Evolutionary conservation across 2,329 filamentous ascomycete genomes (phyloP).

Genomic region (Emmonsiellopsis sp.): DNA sequence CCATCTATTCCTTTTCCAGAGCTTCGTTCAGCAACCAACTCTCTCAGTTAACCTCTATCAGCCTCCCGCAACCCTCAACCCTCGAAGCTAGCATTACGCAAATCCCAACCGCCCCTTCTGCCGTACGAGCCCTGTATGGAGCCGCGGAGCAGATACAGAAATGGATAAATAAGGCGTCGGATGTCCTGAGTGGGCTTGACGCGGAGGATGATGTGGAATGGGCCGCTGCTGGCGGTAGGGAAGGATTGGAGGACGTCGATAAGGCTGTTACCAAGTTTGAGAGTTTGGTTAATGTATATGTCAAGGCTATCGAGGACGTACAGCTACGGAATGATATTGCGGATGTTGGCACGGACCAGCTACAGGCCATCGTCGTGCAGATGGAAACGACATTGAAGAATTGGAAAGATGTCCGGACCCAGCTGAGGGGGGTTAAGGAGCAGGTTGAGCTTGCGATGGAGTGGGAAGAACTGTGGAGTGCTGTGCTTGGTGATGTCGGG

Average conservation of each 20-base stretch:
- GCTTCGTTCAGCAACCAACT: conserved; percentile 90
- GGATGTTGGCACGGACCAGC: conserved; percentile 59
- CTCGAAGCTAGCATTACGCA: conserved; percentile 75
- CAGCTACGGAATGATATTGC: conserved; percentile 70
- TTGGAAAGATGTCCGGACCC: conserved; percentile 73
- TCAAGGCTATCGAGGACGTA: conserved; percentile 85
- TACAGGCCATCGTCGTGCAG: conserved; percentile 68
- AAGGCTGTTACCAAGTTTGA: conserved; percentile 75
- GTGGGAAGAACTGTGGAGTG: conserved; percentile 96
- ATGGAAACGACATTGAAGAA: conserved; percentile 81
- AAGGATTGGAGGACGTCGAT: conserved; percentile 48
- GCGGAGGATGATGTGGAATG: conserved; percentile 97
- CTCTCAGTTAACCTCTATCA: conserved; percentile 81
- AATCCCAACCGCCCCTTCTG: conserved; percentile 76
- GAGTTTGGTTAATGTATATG: conserved; percentile 81
- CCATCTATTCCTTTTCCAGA: conserved; percentile 87
- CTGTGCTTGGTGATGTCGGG: conserved; percentile 84
- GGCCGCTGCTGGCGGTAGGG: conserved; percentile 72
- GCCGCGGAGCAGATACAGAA: conserved; percentile 86
- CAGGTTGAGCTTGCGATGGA: conserved; percentile 98
- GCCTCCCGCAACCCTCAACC: conserved; percentile 75
- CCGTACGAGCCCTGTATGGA: conserved; percentile 71
- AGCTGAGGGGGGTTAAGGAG: conserved; percentile 69
- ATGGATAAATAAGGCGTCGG: conserved; percentile 88
- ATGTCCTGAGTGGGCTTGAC: conserved; percentile 80